These are phyloP conservation scores for Pulveroboletus sp. DNA, from an alignment of 768 basidiomycete genomes.

Conservation along the genomic window DNA sequence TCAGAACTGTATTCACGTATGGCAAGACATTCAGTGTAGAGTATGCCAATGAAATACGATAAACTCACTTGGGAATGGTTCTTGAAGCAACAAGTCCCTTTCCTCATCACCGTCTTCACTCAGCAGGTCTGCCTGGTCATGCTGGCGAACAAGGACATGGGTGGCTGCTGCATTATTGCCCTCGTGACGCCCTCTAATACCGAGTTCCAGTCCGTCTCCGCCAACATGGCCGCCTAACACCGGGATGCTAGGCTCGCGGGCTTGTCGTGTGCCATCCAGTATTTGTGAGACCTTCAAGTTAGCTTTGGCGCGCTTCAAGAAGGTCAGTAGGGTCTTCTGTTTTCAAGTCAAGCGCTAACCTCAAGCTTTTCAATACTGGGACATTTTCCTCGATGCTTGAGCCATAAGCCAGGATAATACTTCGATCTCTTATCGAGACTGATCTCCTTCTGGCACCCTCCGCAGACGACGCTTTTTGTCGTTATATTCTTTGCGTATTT, in stretches of 20 bases:
- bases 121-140: constrained; percentile 3
- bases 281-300: not conserved
- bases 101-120: constrained; percentile 21
- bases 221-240: not conserved
- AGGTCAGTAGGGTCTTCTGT: constrained; percentile 8
- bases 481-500: constrained; percentile 22
- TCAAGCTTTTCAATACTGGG: constrained; percentile 19
- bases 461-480: constrained; percentile 27
- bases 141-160: not conserved
- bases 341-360: constrained; percentile 17
- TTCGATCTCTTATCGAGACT: constrained; percentile 33
- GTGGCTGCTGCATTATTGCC: not conserved
- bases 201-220: not conserved
- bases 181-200: constrained; percentile 1
- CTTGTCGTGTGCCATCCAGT: not conserved
- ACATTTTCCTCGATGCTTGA: constrained; percentile 32
- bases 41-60: not conserved
- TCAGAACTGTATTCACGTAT: constrained; percentile 14
- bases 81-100: constrained; percentile 3
- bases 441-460: constrained; percentile 29
- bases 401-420: constrained; percentile 36
- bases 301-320: constrained; percentile 15
- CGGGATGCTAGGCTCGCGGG: not conserved
- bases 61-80: constrained; percentile 28
- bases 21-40: constrained; percentile 3